phyloP scores from a whole-genome alignment of 768 basidiomycete genomes.

The Leccinum boreale region DNA sequence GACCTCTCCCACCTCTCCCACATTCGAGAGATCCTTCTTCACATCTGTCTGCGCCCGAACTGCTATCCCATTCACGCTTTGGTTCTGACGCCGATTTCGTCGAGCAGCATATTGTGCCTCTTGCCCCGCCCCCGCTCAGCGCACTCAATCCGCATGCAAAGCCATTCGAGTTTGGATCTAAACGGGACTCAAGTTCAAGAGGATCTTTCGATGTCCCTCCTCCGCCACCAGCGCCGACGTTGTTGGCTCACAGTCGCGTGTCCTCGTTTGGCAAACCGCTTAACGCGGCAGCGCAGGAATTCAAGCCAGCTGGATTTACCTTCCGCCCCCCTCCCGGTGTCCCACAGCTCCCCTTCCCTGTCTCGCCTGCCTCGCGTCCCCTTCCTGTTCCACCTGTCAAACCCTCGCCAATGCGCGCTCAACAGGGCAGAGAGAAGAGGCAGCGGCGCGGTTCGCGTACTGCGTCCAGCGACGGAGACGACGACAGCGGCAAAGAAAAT shows the following conservation, averaged over 20 bases:
- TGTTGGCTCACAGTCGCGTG: slow-evolving; percentile 34
- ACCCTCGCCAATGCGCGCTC: slow-evolving; percentile 20
- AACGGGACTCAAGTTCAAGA: slow-evolving; percentile 34
- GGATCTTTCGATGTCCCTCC: slow-evolving; percentile 25
- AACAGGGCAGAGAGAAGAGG: slow-evolving; percentile 81
- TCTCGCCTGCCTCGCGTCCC: slow-evolving; percentile 34
- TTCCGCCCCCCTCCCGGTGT: slow-evolving; percentile 71
- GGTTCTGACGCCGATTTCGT: slow-evolving; percentile 41
- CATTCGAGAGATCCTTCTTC: slow-evolving; percentile 65
- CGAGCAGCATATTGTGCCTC: slow-evolving; percentile 16
- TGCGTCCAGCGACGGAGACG: slow-evolving; percentile 33
- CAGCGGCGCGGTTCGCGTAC: slow-evolving; percentile 53
- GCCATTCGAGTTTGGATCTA: slow-evolving; percentile 74
- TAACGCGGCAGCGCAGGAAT: slow-evolving; percentile 76
- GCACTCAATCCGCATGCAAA: slow-evolving; percentile 77
- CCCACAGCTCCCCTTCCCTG: slow-evolving; percentile 48
- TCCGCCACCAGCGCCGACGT: slow-evolving; percentile 37
- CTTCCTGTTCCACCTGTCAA: slow-evolving; percentile 37
- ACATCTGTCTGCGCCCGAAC: slow-evolving; percentile 59
- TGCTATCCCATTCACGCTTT: slow-evolving; percentile 59
- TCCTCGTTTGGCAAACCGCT: slow-evolving; percentile 62
- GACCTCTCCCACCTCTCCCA: slow-evolving; percentile 56
- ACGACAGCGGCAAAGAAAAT: slow-evolving; percentile 52
- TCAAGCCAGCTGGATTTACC: slow-evolving; percentile 74
- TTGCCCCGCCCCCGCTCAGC: slow-evolving; percentile 8